phyloP scores from a whole-genome alignment of 345 rosid species.

The Excoecaria agallocha region DNA sequence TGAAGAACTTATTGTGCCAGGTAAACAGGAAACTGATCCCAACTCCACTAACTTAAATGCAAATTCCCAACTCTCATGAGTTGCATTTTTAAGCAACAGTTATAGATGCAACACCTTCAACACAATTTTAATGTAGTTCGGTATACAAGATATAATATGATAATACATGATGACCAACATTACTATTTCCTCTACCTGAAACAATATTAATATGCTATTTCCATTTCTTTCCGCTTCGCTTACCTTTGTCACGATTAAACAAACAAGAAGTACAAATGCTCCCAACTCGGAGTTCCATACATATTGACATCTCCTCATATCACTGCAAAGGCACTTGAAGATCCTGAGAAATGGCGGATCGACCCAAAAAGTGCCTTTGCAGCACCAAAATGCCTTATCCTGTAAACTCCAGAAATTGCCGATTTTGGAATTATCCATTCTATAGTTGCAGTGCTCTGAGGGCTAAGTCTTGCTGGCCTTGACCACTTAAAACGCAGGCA shows the following conservation, averaged over 20 bases:
- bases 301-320: constrained; percentile 8
- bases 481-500: constrained; percentile 87
- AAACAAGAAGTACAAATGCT: no score
- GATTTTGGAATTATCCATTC: constrained; percentile 78
- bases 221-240: no score
- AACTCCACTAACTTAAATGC: no score
- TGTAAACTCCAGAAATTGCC: constrained; percentile 67
- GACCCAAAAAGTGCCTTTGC: constrained; percentile 50
- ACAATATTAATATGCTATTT: background rate
- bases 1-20: no score
- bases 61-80: no score
- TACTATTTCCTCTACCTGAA: background rate
- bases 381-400: constrained; percentile 71
- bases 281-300: background rate
- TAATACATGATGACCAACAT: no score
- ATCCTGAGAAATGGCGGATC: constrained; percentile 55
- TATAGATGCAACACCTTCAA: no score
- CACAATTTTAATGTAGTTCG: no score
- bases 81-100: no score
- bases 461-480: constrained; percentile 62
- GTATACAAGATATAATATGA: no score
- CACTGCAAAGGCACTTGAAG: constrained; percentile 67
- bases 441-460: constrained; percentile 66
- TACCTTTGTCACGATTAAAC: no score
- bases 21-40: no score